Percentiles rank a stretch among this genome's conserved stretches.
phyloP scores from a whole-genome alignment of 2,329 filamentous ascomycete genomes.

The Helicocarpus griseus region DNA sequence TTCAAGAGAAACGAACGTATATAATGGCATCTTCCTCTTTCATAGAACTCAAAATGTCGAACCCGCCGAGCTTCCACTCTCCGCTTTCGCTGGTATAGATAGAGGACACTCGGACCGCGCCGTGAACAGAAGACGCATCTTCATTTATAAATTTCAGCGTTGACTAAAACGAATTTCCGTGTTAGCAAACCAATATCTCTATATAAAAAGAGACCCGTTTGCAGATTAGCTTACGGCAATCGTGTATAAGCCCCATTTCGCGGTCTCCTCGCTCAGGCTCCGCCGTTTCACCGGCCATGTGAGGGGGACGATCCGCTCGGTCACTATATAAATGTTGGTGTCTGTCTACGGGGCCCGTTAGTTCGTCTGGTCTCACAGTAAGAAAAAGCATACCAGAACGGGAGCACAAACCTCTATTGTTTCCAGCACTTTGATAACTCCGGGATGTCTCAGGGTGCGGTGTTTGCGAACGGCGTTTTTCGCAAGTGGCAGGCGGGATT shows the following conservation, averaged over 20 bases:
- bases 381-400: background rate
- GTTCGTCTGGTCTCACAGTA: background rate
- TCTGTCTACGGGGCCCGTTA: conserved; percentile 56
- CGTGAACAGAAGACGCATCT: conserved; percentile 85
- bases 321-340: conserved; percentile 90
- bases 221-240: conserved; percentile 54
- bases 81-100: conserved; percentile 92
- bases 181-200: background rate
- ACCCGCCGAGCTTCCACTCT: conserved; percentile 93
- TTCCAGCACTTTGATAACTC: conserved; percentile 87
- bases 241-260: conserved; percentile 90
- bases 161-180: conserved; percentile 43
- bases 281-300: conserved; percentile 84
- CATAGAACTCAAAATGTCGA: conserved; percentile 86
- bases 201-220: background rate
- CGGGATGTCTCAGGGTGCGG: conserved; percentile 84
- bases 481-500: conserved; percentile 71
- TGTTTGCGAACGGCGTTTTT: conserved; percentile 92
- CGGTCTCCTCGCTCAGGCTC: conserved; percentile 79
- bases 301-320: conserved; percentile 77
- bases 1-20: conserved; percentile 50
- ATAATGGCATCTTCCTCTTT: conserved; percentile 94
- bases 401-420: conserved; percentile 65
- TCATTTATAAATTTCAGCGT: conserved; percentile 95
- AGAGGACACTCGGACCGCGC: conserved; percentile 72